Evolutionary conservation across 176 grass and related monocot genomes (phyloP).

Genomic region (Zoysia pacifica): DNA sequence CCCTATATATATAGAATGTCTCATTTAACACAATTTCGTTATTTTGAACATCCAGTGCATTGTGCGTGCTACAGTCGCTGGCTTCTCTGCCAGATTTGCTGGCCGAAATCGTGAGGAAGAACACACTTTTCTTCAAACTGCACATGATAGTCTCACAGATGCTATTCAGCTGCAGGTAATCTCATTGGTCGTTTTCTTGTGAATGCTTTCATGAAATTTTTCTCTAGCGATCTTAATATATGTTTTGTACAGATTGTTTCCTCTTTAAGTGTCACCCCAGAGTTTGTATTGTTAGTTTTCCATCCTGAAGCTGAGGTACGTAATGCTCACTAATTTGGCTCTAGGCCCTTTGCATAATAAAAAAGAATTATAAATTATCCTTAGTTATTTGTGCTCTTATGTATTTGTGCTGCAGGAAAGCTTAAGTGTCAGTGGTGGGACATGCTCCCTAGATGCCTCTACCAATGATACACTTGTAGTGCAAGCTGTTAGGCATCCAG

Average conservation of each 20-base stretch:
- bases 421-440: slow-evolving; percentile 84
- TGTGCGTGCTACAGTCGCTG: slow-evolving; percentile 62
- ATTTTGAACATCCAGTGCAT: slow-evolving; percentile 70
- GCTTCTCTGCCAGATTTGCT: slow-evolving; percentile 46
- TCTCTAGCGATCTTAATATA: slow-evolving; percentile 7
- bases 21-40: slow-evolving; percentile 32
- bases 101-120: slow-evolving; percentile 46
- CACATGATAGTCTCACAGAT: slow-evolving; percentile 65
- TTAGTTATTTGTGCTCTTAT: slow-evolving; percentile 38
- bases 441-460: slow-evolving; percentile 86
- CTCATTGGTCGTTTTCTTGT: slow-evolving; percentile 9
- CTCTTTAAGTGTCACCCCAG: slow-evolving; percentile 77
- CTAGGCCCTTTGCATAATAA: slow-evolving; percentile 14
- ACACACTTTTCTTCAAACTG: slow-evolving; percentile 44
- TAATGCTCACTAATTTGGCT: slow-evolving; percentile 19
- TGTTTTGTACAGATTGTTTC: slow-evolving; percentile 69
- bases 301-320: slow-evolving; percentile 85
- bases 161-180: slow-evolving; percentile 80
- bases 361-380: slow-evolving; percentile 4
- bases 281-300: slow-evolving; percentile 68
- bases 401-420: slow-evolving; percentile 62
- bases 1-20: not conserved
- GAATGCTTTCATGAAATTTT: slow-evolving; percentile 1
- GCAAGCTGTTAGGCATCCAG: slow-evolving; percentile 63
- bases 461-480: slow-evolving; percentile 85